Evolutionary conservation across 2,329 filamentous ascomycete species (phyloP).

Genomic region (Lecanicillium sp.): DNA sequence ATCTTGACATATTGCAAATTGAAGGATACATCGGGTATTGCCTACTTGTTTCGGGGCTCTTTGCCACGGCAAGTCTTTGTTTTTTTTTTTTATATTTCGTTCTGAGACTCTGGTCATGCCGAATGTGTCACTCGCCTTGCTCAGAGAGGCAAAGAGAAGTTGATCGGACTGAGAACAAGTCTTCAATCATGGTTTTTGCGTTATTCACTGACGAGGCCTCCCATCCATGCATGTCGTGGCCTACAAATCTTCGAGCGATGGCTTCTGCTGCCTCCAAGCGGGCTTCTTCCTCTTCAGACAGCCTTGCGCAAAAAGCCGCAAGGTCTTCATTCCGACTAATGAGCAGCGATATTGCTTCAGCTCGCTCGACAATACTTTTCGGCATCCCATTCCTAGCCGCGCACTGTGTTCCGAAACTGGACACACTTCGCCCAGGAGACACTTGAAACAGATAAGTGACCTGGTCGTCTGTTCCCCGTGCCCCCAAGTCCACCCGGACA

Average conservation of each 20-base stretch:
- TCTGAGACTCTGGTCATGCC: too few relatives aligned
- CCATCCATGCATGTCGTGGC: conserved; percentile 12
- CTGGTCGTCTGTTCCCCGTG: conserved; percentile 48
- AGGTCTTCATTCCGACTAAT: conserved; percentile 69
- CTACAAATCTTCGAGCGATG: conserved; percentile 51
- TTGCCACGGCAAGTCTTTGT: too few relatives aligned
- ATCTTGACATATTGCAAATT: too few relatives aligned
- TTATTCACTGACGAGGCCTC: neutral
- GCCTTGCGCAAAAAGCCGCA: conserved; percentile 58
- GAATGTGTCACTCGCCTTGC: too few relatives aligned
- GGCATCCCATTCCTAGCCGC: conserved; percentile 83
- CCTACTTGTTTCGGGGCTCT: too few relatives aligned
- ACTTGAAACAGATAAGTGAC: conserved; percentile 69
- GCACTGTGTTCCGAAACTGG: conserved; percentile 81
- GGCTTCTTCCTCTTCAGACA: conserved; percentile 56
- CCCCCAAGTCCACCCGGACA: conserved; percentile 49
- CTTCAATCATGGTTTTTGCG: neutral
- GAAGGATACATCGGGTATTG: too few relatives aligned
- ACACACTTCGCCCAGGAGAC: conserved; percentile 58
- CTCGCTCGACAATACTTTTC: conserved; percentile 61
- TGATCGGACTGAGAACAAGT: too few relatives aligned
- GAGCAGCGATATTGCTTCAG: conserved; percentile 63
- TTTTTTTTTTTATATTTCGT: too few relatives aligned
- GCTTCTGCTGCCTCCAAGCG: conserved; percentile 60
- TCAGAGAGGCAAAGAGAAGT: too few relatives aligned